Base-by-base conservation (phyloP, 495 filamentous ascomycete genomes). In the Podospora pseudocomata region DNA sequence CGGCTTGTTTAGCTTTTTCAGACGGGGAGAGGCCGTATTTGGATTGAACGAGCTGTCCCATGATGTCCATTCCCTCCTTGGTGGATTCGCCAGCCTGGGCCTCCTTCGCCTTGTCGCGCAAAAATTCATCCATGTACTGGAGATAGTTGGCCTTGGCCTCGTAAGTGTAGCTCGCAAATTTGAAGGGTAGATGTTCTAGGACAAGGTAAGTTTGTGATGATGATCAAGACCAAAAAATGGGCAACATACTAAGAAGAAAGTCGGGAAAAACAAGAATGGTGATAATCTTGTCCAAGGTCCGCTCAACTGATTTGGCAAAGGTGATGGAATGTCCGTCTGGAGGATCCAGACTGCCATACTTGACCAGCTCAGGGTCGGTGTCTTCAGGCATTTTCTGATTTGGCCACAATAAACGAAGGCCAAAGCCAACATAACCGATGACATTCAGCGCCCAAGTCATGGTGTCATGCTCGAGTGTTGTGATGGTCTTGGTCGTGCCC, bases 401-500 rank as follows among this genome's bases (percentile, higher is more conserved):
- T 6, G 85, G 84, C 87, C 87, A 90, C 19, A 82, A 66, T 44
- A 89, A 78, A 19, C 78, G 76, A 28, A 88, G 81, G 16, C 87
- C 87, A 71, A 92, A 91, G 0, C 88, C 89, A 60, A 88, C 87
- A 66, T 85, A 83, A 63, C 87, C 87, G 73, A 91, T 90, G 66
- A 91, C 86, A 70, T 91, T 86, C 28, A 92, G 79, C 56, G 85
- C 85, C 69, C 89, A 77, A 56, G 83, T 82, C 83, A 89, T 89
- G 16, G 85, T 84, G 72, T 91, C 88, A 32, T 79, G 75, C 26
- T 86, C 84, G 4, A 88, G 74, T 16, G 84, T 80, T 19, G 69
- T 72, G 55, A 89, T 79, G 5, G 84, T 86, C 49, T 74, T 75
- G 60, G 79, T 81, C 9, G 69, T 76, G 19, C 76, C 71, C 3